Conservation (phyloP, 2,329 filamentous ascomycete species). For the Aureobasidium pullulans region DNA sequence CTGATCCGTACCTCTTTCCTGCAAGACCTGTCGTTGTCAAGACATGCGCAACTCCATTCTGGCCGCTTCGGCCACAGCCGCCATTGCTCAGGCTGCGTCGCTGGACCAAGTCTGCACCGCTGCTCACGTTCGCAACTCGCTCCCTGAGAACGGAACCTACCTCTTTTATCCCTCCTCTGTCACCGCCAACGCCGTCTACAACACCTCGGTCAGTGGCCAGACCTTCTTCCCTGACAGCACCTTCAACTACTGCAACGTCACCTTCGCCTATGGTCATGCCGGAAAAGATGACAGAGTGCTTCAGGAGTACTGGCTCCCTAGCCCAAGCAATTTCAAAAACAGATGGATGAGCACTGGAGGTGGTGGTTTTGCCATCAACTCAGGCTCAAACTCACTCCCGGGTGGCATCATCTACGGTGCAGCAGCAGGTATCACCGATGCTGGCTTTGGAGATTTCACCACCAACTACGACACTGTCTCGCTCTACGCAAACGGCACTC, state of each 20-base stretch:
- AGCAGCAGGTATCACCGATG: slow-evolving; percentile 42
- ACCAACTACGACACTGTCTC: slow-evolving; percentile 31
- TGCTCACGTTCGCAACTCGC: slow-evolving; percentile 14
- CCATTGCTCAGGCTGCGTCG: slow-evolving; percentile 3
- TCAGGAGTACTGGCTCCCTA: slow-evolving; percentile 38
- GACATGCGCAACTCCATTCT: not conserved
- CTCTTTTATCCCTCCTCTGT: slow-evolving; percentile 36
- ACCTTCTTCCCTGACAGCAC: slow-evolving; percentile 27
- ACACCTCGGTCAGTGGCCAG: slow-evolving; percentile 23
- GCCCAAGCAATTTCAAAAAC: slow-evolving; percentile 36
- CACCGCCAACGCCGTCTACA: slow-evolving; percentile 29
- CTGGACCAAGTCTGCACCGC: slow-evolving; percentile 16
- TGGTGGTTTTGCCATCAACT: slow-evolving; percentile 38
- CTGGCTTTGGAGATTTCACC: slow-evolving; percentile 43
- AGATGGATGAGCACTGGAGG: slow-evolving; percentile 42
- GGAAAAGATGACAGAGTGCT: slow-evolving; percentile 30
- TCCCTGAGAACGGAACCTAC: slow-evolving; percentile 16
- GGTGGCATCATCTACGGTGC: slow-evolving; percentile 42
- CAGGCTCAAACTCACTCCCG: slow-evolving; percentile 28
- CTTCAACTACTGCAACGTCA: slow-evolving; percentile 22
- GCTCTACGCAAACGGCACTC: slow-evolving; percentile 36
- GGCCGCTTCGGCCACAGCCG: not conserved
- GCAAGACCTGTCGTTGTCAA: not conserved
- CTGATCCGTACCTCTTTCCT: too few relatives aligned
- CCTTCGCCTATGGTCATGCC: slow-evolving; percentile 39